Conservation (phyloP, 2,329 filamentous ascomycete species). For the Tolypocladium amazonense region DNA sequence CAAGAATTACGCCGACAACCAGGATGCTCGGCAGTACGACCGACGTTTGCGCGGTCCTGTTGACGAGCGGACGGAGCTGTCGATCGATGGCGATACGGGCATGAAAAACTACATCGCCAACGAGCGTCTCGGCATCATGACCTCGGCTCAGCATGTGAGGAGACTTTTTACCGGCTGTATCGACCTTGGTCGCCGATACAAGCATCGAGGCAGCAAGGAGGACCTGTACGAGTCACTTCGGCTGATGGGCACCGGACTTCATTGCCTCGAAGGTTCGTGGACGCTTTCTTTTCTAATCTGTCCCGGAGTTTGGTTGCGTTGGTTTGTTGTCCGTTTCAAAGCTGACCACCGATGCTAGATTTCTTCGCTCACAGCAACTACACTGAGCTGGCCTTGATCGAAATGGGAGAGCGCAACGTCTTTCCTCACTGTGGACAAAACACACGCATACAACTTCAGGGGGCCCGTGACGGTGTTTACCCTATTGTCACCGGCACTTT, state of each 20-base stretch:
- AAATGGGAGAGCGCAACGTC: constrained; percentile 68
- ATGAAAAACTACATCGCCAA: constrained; percentile 95
- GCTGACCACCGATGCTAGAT: constrained; percentile 34
- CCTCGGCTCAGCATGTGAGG: constrained; percentile 67
- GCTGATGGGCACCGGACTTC: constrained; percentile 75
- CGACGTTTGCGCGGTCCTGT: constrained; percentile 70
- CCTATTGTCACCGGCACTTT: constrained; percentile 87
- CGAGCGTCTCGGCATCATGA: constrained; percentile 67
- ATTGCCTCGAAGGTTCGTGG: constrained; percentile 66
- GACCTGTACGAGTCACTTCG: constrained; percentile 82
- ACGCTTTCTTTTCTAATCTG: background rate
- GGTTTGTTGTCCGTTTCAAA: background rate
- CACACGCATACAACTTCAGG: constrained; percentile 60
- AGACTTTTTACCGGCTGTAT: constrained; percentile 64
- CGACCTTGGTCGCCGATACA: constrained; percentile 67
- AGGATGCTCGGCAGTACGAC: constrained; percentile 77
- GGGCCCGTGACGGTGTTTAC: constrained; percentile 57
- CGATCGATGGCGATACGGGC: constrained; percentile 63
- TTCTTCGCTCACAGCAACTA: constrained; percentile 94
- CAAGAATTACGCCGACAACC: constrained; percentile 79
- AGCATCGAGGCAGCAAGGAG: constrained; percentile 41
- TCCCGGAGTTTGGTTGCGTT: background rate
- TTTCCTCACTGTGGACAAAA: constrained; percentile 79
- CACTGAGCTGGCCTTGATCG: constrained; percentile 75
- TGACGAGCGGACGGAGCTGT: constrained; percentile 67